phyloP scores from a whole-genome alignment of 495 filamentous ascomycete species.

The Penicillium pancosmium region DNA sequence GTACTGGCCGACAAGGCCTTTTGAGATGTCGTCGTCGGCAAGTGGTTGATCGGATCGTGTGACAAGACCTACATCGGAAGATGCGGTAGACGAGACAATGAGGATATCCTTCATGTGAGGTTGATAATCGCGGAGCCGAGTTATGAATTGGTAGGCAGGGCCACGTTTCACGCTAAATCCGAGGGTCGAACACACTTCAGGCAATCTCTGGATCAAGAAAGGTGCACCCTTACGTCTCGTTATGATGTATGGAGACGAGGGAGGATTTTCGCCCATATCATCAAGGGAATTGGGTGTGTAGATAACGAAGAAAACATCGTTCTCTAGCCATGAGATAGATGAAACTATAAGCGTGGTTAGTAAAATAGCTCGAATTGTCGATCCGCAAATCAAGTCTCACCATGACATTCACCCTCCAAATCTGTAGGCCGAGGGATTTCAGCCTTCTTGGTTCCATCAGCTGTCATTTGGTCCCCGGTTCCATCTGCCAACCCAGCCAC shows the following conservation, averaged over 20 bases:
- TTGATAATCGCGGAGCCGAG: constrained; percentile 73
- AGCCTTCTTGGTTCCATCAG: constrained; percentile 72
- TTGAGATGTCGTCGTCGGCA: constrained; percentile 59
- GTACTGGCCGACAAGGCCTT: constrained; percentile 57
- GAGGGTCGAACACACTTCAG: constrained; percentile 71
- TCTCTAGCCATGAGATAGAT: constrained; percentile 87
- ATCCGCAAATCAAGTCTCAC: constrained; percentile 40
- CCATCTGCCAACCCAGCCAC: constrained; percentile 87
- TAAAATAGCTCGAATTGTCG: not conserved
- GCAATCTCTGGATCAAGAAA: constrained; percentile 72
- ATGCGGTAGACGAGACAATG: constrained; percentile 78
- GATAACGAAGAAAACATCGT: constrained; percentile 77
- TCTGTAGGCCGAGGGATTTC: constrained; percentile 76
- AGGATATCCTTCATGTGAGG: constrained; percentile 79
- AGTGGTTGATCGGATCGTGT: constrained; percentile 71
- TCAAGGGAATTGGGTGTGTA: constrained; percentile 66
- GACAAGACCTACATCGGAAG: constrained; percentile 74
- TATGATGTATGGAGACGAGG: constrained; percentile 75
- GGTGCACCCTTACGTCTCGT: constrained; percentile 58
- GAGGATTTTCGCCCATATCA: constrained; percentile 50
- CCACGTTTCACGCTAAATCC: constrained; percentile 54
- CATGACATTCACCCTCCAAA: constrained; percentile 66
- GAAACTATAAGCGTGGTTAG: constrained; percentile 61
- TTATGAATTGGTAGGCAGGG: constrained; percentile 74
- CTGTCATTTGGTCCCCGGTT: constrained; percentile 79